Base-by-base conservation (phyloP, 345 rosid species). In the Laguncularia racemosa region DNA sequence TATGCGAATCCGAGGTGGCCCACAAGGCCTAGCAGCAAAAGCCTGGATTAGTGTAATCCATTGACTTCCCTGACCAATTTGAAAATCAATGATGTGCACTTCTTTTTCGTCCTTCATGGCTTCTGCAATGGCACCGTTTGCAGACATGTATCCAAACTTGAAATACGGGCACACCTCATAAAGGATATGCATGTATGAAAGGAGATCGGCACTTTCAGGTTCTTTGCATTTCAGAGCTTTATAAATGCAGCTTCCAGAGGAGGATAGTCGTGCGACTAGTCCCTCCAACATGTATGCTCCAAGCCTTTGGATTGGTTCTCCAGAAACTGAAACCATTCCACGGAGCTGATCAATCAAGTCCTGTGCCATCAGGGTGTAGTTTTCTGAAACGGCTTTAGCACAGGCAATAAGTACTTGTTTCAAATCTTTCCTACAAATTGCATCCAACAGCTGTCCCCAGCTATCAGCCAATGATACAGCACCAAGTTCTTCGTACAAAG, bases 251-350 rank as follows among this genome's bases (percentile, higher is more conserved):
- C 85, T 91, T 60, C 96, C 96, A 0, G 98, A 84, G 16, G 95
- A 88, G 65, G 88, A 63, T 56, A 82, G 65, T 21, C 86, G 87
- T 7, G 98, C 98, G 46, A 91, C 95, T 3, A 91, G 81, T 50
- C 98, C 98, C 79, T 91, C 96, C 61, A 91, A 67, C 85, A 91
- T 73, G 56, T 91, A 91, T 16, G 98, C 98, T 64, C 95, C 98
- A 63, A 91, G 72, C 69, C 98, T 74, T 77, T 91, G 88, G 53
- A 88, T 82, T n/a, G 98, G 98, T 70, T 88, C 98, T 40, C 98
- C 98, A 26, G 87, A 84, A 72, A 91, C 95, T 0, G 98, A 91
- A 14, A 88, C 98, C 88, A 88, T 79, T 57, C 52, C 75, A 0
- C 96, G 84, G 48, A 83, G 53, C 73, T 78, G 77, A 68, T 76